Base-by-base conservation (phyloP, 805 yeast genomes). In the Metschnikowia lunata region DNA sequence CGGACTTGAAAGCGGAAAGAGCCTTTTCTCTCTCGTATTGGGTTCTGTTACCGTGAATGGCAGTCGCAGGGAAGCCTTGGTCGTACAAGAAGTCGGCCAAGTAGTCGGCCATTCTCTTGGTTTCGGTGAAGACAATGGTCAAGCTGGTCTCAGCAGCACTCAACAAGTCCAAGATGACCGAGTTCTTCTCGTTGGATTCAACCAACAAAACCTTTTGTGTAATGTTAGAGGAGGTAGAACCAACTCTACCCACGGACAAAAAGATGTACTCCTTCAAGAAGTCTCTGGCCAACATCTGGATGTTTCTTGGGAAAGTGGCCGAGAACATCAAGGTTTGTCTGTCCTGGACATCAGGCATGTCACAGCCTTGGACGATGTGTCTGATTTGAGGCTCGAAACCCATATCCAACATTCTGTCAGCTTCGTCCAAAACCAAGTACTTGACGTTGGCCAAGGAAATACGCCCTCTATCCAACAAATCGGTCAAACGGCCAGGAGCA, bases 321-420 rank as follows among this genome's bases (percentile, higher is more conserved):
- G 97, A 88, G 74, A 93, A 93, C 96, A 93, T 88, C 61, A 93
- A 81, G 33, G 99, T 93, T 75, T 93, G 99, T 76, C 99, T 85
- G 60, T 85, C 78, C 49, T 79, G 74, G 45, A 87, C 95, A 54
- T 76, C 82, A 51, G 99, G 97, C 99, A 93, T 93, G 68, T 89
- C 98, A 76, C 95, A 90, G 56, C 86, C 95, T 71, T 91, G 95
- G 51, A 93, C 99, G 63, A 93, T 91, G 68, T 89, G 86, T 80
- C 99, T 88, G 66, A 93, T 93, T 79, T 93, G 99, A 55, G 97
- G 97, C 77, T 93, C 99, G 75, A 93, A 93, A 80, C 99, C 99
- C 98, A 93, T 93, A 82, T 93, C 99, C 74, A 93, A 83, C 99
- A 93, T 93, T 78, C 99, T 88, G 74, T 93, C 99, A 63, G 99